These are phyloP conservation scores for Lasiodiplodia theobromae DNA, from an alignment of 2,329 filamentous ascomycete genomes.

Conservation along the genomic window DNA sequence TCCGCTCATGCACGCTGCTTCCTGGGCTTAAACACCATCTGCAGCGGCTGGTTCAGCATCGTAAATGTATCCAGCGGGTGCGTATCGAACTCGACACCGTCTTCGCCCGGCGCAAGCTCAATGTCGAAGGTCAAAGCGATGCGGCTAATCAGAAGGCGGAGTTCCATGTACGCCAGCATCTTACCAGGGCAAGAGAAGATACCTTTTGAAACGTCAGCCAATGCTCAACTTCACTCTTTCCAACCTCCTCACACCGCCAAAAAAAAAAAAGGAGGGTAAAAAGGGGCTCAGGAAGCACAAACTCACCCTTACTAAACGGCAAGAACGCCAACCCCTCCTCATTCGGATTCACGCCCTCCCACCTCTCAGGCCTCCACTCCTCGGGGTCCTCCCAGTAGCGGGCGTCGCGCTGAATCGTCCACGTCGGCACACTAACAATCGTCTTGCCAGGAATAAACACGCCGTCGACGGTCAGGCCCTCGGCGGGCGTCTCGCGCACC, in stretches of 20 bases:
- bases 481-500: constrained; percentile 46
- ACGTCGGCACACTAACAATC: constrained; percentile 36
- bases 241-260: background rate
- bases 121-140: constrained; percentile 37
- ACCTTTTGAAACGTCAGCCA: constrained; percentile 19
- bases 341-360: constrained; percentile 9
- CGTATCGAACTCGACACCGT: constrained; percentile 34
- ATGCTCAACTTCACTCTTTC: background rate
- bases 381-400: constrained; percentile 6
- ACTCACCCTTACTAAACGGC: constrained; percentile 25
- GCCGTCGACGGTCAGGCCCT: constrained; percentile 47
- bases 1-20: background rate
- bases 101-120: constrained; percentile 36
- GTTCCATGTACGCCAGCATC: constrained; percentile 34
- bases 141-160: constrained; percentile 33
- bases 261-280: background rate
- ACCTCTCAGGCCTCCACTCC: constrained; percentile 24
- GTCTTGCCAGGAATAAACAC: constrained; percentile 43
- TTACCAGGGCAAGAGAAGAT: constrained; percentile 36
- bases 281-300: background rate
- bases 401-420: constrained; percentile 31
- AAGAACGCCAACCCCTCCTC: constrained; percentile 18
- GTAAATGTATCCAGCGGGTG: constrained; percentile 29
- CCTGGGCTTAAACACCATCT: constrained; percentile 35
- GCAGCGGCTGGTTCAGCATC: constrained; percentile 40